Base-by-base conservation (phyloP, 768 basidiomycete species). In the Russula earlei region DNA sequence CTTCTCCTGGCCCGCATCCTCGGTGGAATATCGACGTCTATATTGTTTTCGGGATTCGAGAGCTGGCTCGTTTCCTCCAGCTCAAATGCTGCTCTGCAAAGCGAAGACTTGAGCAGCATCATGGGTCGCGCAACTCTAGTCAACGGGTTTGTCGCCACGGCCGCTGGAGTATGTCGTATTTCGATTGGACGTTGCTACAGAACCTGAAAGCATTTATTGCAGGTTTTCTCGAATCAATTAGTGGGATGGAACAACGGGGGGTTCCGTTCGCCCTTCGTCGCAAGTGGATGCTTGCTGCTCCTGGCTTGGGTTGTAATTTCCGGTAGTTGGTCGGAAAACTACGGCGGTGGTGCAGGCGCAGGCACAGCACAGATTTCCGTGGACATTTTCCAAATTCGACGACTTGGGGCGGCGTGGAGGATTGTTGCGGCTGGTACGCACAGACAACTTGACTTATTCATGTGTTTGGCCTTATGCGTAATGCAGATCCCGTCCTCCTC, bases 21-120 rank as follows among this genome's bases (percentile, higher is more conserved):
- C 5, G 87, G 83, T 1, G 87, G 87, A 1, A 66, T 85, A 38
- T 84, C 86, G 1, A 87, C 86, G 0, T 82, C 85, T 19, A 87
- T 87, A 59, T 77, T 87, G 33, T 87, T 81, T 69, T 84, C 83
- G 12, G 81, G 78, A 7, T 87, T 88, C 61, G 86, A 89, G 62
- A 81, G 85, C 22, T 89, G 87, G 87, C 71, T 89, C 45, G 75
- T 88, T 44, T 82, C 84, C 3, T 75, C 84, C 0, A 72, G 82
- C 15, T 77, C 77, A 22, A 68, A 75, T 12, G 62, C 77, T 9
- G 71, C 75, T 1, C 71, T 88, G 8, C 71, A 80, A 1, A 74
- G 78, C 8, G 67, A 75, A 11, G 82, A 84, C 46, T 75, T 89
- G 7, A 85, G 83, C 31, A 73, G 68, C 20, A 86, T 87, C 59